A percentile compares a stretch with the other conserved stretches of the same genome.
These are phyloP conservation scores for Schwanniomyces occidentalis DNA, from an alignment of 805 yeast species.

Conservation along the genomic window DNA sequence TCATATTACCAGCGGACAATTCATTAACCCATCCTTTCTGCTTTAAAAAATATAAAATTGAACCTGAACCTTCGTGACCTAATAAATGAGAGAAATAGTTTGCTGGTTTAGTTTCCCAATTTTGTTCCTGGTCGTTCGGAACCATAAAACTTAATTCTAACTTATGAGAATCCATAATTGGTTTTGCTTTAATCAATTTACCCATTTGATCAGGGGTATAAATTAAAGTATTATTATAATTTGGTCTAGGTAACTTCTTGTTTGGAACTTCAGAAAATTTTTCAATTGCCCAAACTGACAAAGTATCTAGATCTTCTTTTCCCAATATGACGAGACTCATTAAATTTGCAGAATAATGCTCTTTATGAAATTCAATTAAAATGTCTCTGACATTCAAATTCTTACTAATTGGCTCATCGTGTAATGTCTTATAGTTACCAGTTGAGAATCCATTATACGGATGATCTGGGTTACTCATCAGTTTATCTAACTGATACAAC, in stretches of 20 bases:
- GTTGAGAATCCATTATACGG: conserved; percentile 89
- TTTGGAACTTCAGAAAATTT: conserved; percentile 67
- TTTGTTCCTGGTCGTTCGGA: conserved; percentile 65
- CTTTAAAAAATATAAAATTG: conserved; percentile 71
- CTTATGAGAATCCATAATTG: conserved; percentile 77
- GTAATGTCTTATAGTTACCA: conserved; percentile 78
- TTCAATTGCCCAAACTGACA: conserved; percentile 69
- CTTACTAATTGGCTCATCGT: conserved; percentile 55
- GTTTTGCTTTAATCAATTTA: conserved; percentile 64
- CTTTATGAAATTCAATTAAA: conserved; percentile 69
- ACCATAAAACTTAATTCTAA: conserved; percentile 68
- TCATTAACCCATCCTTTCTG: conserved; percentile 75
- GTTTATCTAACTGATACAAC: conserved; percentile 77
- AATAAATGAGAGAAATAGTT: conserved; percentile 75
- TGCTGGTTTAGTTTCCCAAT: conserved; percentile 69
- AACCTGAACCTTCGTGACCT: conserved; percentile 93
- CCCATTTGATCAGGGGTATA: conserved; percentile 50
- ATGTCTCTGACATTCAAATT: conserved; percentile 81
- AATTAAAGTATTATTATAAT: conserved; percentile 48
- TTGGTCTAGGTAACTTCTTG: conserved; percentile 42
- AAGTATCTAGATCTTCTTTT: conserved; percentile 69
- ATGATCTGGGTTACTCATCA: conserved; percentile 69
- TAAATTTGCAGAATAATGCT: conserved; percentile 78
- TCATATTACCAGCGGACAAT: conserved; percentile 70
- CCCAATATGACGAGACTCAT: conserved; percentile 89